Base-by-base conservation (phyloP, 2,329 filamentous ascomycete genomes). In the Coccinonectria pachysandricola region DNA sequence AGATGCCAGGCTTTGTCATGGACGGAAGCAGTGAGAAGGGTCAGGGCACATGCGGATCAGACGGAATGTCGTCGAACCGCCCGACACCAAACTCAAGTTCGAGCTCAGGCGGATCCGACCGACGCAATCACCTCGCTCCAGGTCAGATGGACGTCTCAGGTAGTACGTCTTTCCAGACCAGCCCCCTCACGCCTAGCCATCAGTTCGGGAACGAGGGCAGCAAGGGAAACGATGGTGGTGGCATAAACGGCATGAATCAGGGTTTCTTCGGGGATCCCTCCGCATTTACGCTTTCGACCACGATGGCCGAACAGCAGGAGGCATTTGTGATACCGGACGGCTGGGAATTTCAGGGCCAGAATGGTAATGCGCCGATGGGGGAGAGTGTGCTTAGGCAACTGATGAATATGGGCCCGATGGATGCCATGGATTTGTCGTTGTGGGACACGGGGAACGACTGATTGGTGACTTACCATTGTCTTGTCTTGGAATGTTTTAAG, bases 381-480 rank as follows among this genome's bases (percentile, higher is more conserved):
- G 70, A 75, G 24, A 69, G 70, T 0, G 62, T 76, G 21, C 49
- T 76, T 23, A 57, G 67, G 31, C 64, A 68, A 7, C 51, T 75
- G 30, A 70, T 74, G 63, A 66, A 63, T 28, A 64, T 75, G 55
- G 65, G 65, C 6, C 59, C 68, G 0, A 71, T 77, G 62, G 71
- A 76, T 37, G 63, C 64, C 8, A 72, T 77, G 65, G 70, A 71
- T 37, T 50, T 68, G 31, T 56, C 54, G 10, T 50, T 57, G 16
- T 69, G 66, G 66, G 64, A 66, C 31, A 37, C 48, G 13, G 45
- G 41, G 6, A 47, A 52, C 20, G 42, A 49, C 45, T 39, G 34
- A 36, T 36, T n/a, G 12, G 6, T 7, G 26, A 14, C 10, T 27
- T 37, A 34, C n/a, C n/a, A n/a, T n/a, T n/a, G n/a, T n/a, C n/a